phyloP scores from a whole-genome alignment of 2,329 filamentous ascomycete species.

The Alternaria solani region DNA sequence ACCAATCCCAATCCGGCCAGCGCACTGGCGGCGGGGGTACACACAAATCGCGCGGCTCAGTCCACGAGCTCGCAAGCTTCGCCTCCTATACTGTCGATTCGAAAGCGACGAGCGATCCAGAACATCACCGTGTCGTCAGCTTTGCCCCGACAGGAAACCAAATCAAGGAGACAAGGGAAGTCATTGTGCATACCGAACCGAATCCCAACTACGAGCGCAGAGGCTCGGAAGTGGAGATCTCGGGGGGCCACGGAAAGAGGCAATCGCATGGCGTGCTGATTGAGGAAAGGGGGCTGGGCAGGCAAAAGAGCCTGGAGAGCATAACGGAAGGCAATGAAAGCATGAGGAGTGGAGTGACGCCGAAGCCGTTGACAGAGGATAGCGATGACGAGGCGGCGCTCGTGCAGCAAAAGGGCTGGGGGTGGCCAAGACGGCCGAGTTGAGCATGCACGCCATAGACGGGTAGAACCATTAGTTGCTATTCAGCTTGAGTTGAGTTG shows the following conservation, averaged over 20 bases:
- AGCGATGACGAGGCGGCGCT: conserved; percentile 38
- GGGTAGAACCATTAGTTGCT: not conserved
- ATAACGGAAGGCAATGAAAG: conserved; percentile 35
- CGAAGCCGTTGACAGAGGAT: conserved; percentile 22
- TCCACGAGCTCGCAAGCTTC: conserved; percentile 39
- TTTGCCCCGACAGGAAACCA: conserved; percentile 38
- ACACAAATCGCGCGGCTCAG: conserved; percentile 19
- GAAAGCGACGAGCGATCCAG: conserved; percentile 9
- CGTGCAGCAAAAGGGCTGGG: conserved; percentile 19
- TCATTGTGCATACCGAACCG: conserved; percentile 34
- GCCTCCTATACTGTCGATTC: conserved; percentile 28
- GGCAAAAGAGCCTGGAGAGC: conserved; percentile 34
- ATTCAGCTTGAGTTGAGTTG: not conserved
- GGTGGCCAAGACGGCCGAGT: conserved; percentile 15
- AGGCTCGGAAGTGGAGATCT: conserved; percentile 21
- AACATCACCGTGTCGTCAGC: conserved; percentile 22
- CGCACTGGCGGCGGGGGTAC: conserved; percentile 9
- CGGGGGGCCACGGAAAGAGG: conserved; percentile 6
- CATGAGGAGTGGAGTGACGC: conserved; percentile 26
- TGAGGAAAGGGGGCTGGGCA: conserved; percentile 17
- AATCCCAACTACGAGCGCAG: conserved; percentile 27
- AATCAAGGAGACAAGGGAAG: conserved; percentile 44
- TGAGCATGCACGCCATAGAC: not conserved
- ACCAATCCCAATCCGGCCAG: conserved; percentile 29
- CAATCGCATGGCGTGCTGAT: conserved; percentile 16